Evolutionary conservation across 352 stramenopile species (phyloP).

Genomic region (Globisporangium okanoganense): DNA sequence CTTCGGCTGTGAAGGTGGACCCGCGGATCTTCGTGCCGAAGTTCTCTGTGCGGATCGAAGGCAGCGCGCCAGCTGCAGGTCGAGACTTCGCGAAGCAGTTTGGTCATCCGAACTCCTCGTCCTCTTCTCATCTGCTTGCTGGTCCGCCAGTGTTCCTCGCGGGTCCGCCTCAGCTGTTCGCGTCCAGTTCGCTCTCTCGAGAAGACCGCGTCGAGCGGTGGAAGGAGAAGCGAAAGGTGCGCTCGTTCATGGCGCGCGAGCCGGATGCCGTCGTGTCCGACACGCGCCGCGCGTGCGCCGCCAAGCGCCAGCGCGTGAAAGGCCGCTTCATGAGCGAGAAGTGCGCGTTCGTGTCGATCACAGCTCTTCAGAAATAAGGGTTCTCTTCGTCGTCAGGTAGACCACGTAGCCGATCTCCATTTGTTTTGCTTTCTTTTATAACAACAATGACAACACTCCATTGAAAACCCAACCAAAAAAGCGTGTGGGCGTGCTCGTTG

Average conservation of each 20-base stretch:
- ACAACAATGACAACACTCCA: constrained; percentile 11
- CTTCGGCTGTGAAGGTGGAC: constrained; percentile 24
- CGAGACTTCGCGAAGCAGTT: background rate
- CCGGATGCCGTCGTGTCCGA: constrained; percentile 36
- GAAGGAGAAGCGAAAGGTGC: constrained; percentile 41
- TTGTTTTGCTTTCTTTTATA: constrained; percentile 2
- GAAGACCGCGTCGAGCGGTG: constrained; percentile 27
- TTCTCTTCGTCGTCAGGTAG: background rate
- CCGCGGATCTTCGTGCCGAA: constrained; percentile 52
- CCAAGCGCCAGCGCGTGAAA: constrained; percentile 64
- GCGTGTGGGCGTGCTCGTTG: too few species aligned
- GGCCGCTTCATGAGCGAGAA: constrained; percentile 57
- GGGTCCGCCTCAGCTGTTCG: constrained; percentile 24
- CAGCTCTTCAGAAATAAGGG: constrained; percentile 40
- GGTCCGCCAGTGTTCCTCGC: constrained; percentile 21
- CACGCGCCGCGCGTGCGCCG: constrained; percentile 47
- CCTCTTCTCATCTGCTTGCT: constrained; percentile 4
- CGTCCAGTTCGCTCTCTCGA: constrained; percentile 8
- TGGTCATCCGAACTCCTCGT: background rate
- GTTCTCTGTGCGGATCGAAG: constrained; percentile 53
- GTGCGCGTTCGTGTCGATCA: constrained; percentile 59
- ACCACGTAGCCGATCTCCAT: background rate
- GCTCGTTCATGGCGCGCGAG: constrained; percentile 14
- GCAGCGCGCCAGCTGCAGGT: constrained; percentile 1
- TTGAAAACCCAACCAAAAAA: background rate